Percentiles rank a stretch among this genome's conserved stretches.
Evolutionary conservation across 805 yeast species (phyloP).

Genomic region (Cyberlindnera petersonii): DNA sequence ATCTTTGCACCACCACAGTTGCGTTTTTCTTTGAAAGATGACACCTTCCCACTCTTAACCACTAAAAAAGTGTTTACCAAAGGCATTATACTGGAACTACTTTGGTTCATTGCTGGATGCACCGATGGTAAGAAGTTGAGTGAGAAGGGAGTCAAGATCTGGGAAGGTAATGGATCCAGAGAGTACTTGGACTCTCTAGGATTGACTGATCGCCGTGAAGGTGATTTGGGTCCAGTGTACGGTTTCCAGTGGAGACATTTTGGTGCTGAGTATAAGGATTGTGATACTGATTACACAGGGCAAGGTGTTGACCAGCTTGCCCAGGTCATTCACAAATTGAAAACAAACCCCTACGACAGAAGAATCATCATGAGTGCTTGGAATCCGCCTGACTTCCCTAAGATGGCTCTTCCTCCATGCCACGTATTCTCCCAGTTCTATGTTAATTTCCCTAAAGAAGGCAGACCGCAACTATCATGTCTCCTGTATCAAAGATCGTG

Average conservation of each 20-base stretch:
- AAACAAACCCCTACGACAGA: conserved; percentile 89
- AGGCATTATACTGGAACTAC: conserved; percentile 82
- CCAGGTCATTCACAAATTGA: conserved; percentile 73
- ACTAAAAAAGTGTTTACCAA: conserved; percentile 89
- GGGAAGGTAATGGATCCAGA: conserved; percentile 98
- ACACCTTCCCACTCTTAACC: conserved; percentile 81
- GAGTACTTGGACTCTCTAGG: conserved; percentile 86
- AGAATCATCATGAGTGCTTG: conserved; percentile 94
- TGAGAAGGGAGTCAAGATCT: conserved; percentile 87
- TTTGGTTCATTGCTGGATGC: conserved; percentile 90
- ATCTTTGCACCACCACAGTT: conserved; percentile 95
- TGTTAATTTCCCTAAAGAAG: conserved; percentile 71
- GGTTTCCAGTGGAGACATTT: conserved; percentile 99
- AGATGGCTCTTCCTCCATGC: conserved; percentile 98
- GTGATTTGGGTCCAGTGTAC: conserved; percentile 97
- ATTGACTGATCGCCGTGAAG: conserved; percentile 73
- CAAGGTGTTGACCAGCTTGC: conserved; percentile 89
- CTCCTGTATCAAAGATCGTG: conserved; percentile 95
- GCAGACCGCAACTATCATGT: conserved; percentile 74
- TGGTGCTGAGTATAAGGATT: conserved; percentile 87
- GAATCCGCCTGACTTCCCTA: conserved; percentile 93
- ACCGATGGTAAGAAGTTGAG: conserved; percentile 80
- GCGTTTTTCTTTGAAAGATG: conserved; percentile 70
- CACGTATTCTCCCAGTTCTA: conserved; percentile 95
- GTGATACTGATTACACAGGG: conserved; percentile 82